Evolutionary conservation across 805 yeast genomes (phyloP).

Genomic region (Starmerella khaoyaiensis): DNA sequence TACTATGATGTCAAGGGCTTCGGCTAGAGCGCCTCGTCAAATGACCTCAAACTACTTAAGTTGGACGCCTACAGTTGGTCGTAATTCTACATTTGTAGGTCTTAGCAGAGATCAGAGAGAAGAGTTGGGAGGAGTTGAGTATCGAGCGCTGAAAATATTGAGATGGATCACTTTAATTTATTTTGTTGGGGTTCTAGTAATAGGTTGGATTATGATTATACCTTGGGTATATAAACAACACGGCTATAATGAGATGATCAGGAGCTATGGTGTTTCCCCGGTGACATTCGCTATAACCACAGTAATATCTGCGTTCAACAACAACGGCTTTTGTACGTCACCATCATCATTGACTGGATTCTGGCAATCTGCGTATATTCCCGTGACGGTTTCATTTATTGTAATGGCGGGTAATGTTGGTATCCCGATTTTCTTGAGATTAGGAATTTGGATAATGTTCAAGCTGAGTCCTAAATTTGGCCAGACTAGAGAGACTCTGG

Average conservation of each 20-base stretch:
- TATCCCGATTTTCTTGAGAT: conserved; percentile 71
- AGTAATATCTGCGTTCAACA: conserved; percentile 66
- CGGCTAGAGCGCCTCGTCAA: conserved; percentile 7
- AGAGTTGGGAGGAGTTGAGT: conserved; percentile 95
- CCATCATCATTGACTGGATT: conserved; percentile 69
- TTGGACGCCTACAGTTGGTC: conserved; percentile 81
- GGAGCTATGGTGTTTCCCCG: conserved; percentile 50
- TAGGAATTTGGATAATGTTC: conserved; percentile 67
- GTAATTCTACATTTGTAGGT: conserved; percentile 83
- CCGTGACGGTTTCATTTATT: conserved; percentile 52
- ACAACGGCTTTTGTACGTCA: conserved; percentile 70
- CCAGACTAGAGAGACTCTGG: conserved; percentile 50
- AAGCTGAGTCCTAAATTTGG: conserved; percentile 47
- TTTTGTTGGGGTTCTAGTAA: conserved; percentile 63
- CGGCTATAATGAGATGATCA: conserved; percentile 27
- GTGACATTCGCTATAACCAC: conserved; percentile 93
- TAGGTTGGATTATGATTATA: conserved; percentile 36
- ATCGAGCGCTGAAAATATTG: conserved; percentile 70
- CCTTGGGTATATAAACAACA: conserved; percentile 36
- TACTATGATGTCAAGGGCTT: conserved; percentile 10
- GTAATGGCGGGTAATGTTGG: conserved; percentile 91
- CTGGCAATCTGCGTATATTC: conserved; percentile 47
- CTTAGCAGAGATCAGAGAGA: conserved; percentile 73
- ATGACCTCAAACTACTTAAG: conserved; percentile 49
- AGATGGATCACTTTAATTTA: conserved; percentile 43